A percentile compares a stretch with the other conserved stretches of the same genome.
These are phyloP conservation scores for Fusarium denticulatum DNA, from an alignment of 2,329 filamentous ascomycete genomes.

Conservation along the genomic window DNA sequence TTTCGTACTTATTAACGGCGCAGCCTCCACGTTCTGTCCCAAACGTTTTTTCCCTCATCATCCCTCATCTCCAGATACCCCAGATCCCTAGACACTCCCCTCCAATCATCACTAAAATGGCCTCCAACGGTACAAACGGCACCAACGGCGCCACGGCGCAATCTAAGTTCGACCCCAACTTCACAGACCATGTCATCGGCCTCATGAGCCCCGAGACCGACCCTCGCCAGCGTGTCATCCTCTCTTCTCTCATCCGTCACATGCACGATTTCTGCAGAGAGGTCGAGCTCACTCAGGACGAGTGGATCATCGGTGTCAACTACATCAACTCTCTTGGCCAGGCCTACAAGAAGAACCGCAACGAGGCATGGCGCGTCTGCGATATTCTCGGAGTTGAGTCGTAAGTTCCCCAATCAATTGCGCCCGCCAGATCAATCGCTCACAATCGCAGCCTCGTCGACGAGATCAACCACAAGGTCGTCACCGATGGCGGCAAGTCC, in stretches of 20 bases:
- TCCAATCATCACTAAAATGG: slow-evolving; percentile 20
- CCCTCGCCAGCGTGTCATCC: slow-evolving; percentile 71
- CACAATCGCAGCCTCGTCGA: slow-evolving; percentile 15
- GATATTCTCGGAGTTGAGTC: slow-evolving; percentile 80
- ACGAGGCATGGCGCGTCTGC: slow-evolving; percentile 78
- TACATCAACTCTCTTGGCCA: slow-evolving; percentile 81
- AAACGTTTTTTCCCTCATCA: background rate
- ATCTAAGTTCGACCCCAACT: slow-evolving; percentile 75
- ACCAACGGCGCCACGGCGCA: slow-evolving; percentile 20
- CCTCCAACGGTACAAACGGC: slow-evolving; percentile 33
- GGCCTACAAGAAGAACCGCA: slow-evolving; percentile 72
- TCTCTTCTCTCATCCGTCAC: slow-evolving; percentile 73
- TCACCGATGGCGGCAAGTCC: slow-evolving; percentile 67
- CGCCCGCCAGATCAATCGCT: background rate
- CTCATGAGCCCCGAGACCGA: slow-evolving; percentile 76
- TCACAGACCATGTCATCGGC: slow-evolving; percentile 78
- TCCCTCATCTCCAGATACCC: slow-evolving; percentile 1
- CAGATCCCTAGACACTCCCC: background rate
- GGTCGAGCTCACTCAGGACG: slow-evolving; percentile 78
- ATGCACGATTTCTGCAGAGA: slow-evolving; percentile 83
- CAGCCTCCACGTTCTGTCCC: background rate
- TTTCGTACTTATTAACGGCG: slow-evolving; percentile 21
- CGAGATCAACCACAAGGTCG: slow-evolving; percentile 72
- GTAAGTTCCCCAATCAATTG: slow-evolving; percentile 53
- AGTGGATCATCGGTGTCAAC: slow-evolving; percentile 80